These are phyloP conservation scores for Heimioporus sp. DNA, from an alignment of 768 basidiomycete species.

Conservation along the genomic window DNA sequence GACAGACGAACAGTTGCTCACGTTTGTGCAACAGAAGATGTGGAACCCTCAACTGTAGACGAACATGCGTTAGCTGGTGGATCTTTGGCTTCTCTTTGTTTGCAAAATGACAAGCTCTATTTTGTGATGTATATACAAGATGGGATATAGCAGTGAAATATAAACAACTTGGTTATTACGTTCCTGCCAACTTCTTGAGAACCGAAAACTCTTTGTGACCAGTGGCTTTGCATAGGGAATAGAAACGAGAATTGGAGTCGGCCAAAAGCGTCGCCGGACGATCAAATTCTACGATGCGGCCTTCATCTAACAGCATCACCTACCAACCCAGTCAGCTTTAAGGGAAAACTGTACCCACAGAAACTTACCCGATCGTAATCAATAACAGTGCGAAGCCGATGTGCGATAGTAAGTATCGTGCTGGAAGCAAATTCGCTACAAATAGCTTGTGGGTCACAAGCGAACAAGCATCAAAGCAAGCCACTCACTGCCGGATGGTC, in stretches of 20 bases:
- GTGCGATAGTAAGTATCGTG: slow-evolving; percentile 82
- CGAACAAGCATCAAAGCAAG: neutral
- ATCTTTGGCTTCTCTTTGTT: neutral
- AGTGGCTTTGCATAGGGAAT: slow-evolving; percentile 69
- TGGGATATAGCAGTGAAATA: neutral
- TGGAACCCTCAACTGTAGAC: slow-evolving; percentile 52
- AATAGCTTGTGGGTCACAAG: neutral
- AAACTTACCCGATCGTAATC: slow-evolving; percentile 75
- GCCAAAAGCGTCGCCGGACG: slow-evolving; percentile 56
- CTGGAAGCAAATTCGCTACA: slow-evolving; percentile 72
- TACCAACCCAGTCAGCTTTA: slow-evolving; percentile 24
- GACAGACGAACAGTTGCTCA: slow-evolving; percentile 53
- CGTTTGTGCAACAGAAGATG: slow-evolving; percentile 63
- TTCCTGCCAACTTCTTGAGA: slow-evolving; percentile 64
- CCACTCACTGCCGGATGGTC: slow-evolving; percentile 71
- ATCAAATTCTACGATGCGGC: slow-evolving; percentile 76
- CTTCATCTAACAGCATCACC: slow-evolving; percentile 79
- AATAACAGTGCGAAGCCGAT: slow-evolving; percentile 75
- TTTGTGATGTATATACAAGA: slow-evolving; percentile 8
- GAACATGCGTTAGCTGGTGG: neutral
- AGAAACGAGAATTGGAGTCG: slow-evolving; percentile 58
- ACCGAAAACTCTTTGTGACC: slow-evolving; percentile 69
- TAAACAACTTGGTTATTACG: slow-evolving; percentile 1
- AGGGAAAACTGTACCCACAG: slow-evolving; percentile 6
- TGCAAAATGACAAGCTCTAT: neutral